Evolutionary conservation across 2,329 filamentous ascomycete species (phyloP).

Genomic region (Penicillium crustosum): DNA sequence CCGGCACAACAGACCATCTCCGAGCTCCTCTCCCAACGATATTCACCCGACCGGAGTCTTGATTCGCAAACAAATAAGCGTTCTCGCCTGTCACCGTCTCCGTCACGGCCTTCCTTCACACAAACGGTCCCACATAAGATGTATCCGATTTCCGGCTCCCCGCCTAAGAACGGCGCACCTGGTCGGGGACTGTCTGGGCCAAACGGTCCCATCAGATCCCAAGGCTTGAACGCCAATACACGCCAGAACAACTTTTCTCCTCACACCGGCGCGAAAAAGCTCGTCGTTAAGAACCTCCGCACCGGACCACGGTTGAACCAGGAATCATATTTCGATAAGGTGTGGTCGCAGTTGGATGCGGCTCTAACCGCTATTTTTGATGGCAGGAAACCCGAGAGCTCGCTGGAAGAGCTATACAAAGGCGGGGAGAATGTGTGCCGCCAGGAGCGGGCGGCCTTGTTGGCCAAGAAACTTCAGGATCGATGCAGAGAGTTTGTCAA

Average conservation of each 20-base stretch:
- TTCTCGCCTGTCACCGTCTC: constrained; percentile 33
- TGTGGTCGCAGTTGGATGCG: constrained; percentile 70
- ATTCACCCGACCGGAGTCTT: constrained; percentile 22
- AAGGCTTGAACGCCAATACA: constrained; percentile 34
- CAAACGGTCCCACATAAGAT: constrained; percentile 45
- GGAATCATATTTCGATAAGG: constrained; percentile 74
- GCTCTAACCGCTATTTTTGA: constrained; percentile 74
- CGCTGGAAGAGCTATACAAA: constrained; percentile 86
- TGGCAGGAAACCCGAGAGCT: constrained; percentile 61
- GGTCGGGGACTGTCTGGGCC: constrained; percentile 47
- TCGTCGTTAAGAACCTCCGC: constrained; percentile 91
- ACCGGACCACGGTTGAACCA: constrained; percentile 64
- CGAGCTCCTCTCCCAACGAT: constrained; percentile 44
- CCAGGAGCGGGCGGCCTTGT: constrained; percentile 66
- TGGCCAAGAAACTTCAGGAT: constrained; percentile 66
- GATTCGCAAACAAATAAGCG: constrained; percentile 45
- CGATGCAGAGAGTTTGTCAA: constrained; percentile 66
- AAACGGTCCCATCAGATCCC: constrained; percentile 31
- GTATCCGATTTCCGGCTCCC: constrained; percentile 53
- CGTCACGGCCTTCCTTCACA: constrained; percentile 20
- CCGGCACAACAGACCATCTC: constrained; percentile 46
- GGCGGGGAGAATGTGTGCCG: constrained; percentile 90
- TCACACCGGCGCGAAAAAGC: constrained; percentile 73
- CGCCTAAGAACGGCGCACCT: constrained; percentile 41
- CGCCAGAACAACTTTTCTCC: constrained; percentile 62